Conservation (phyloP, 2,329 filamentous ascomycete species). For the Scedosporium aurantiacum region DNA sequence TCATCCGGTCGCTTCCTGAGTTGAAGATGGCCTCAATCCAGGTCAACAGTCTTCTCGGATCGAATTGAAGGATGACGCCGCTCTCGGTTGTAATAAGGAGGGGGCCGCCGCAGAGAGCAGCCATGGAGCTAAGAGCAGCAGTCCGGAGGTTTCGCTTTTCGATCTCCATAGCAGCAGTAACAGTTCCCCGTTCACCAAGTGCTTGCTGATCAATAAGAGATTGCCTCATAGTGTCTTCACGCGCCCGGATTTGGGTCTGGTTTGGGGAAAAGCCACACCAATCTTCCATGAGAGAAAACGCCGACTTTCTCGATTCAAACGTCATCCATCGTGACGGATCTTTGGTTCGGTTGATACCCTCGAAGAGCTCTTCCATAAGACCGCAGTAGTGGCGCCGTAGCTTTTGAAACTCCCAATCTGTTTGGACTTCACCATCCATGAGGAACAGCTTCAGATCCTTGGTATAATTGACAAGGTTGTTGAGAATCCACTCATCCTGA, state of each 20-base stretch:
- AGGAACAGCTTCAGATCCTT: conserved; percentile 90
- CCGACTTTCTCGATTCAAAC: conserved; percentile 89
- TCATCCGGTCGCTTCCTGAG: conserved; percentile 81
- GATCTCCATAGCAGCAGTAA: conserved; percentile 88
- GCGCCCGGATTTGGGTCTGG: conserved; percentile 65
- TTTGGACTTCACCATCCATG: conserved; percentile 88
- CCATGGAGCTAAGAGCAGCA: conserved; percentile 90
- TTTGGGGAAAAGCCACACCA: conserved; percentile 98
- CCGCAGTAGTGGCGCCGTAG: conserved; percentile 89
- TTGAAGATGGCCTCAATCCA: conserved; percentile 97
- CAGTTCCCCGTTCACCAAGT: conserved; percentile 61
- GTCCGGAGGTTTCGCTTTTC: conserved; percentile 88
- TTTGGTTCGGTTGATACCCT: conserved; percentile 74
- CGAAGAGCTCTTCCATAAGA: conserved; percentile 83
- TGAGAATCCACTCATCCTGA: conserved; percentile 81
- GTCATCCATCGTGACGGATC: conserved; percentile 92
- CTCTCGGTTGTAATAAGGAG: conserved; percentile 83
- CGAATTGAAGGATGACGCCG: conserved; percentile 78
- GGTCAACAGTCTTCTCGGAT: conserved; percentile 80
- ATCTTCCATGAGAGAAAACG: conserved; percentile 95
- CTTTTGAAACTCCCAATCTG: conserved; percentile 88
- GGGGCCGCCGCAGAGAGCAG: conserved; percentile 75
- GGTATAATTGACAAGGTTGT: conserved; percentile 78
- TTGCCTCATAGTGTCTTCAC: conserved; percentile 80
- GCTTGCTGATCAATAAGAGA: conserved; percentile 73